Percentiles rank a stretch among this genome's conserved stretches.
These are phyloP conservation scores for Betula pendula DNA, from an alignment of 306 rosid species.

Conservation along the genomic window DNA sequence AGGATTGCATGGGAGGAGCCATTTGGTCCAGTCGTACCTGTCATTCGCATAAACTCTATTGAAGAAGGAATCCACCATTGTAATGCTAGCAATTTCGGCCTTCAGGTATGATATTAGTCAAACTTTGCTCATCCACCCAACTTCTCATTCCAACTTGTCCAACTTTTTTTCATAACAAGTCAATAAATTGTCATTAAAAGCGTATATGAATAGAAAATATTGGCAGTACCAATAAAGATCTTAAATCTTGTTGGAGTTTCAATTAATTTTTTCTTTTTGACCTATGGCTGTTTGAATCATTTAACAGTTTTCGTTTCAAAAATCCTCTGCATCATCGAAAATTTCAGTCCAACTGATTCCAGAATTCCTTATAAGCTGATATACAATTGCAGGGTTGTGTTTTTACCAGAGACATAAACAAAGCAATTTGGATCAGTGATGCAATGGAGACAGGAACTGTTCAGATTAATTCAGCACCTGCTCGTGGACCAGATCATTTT, in stretches of 20 bases:
- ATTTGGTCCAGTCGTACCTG: slow-evolving; percentile 91
- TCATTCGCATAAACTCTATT: slow-evolving; percentile 70
- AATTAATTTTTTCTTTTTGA: no score
- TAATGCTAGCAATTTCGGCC: slow-evolving; percentile 98
- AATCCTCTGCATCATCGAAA: not conserved
- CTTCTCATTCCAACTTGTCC: not conserved
- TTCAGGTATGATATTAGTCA: slow-evolving; percentile 56
- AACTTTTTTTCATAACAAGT: not conserved
- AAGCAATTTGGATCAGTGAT: slow-evolving; percentile 86
- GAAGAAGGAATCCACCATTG: slow-evolving; percentile 99
- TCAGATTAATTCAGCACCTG: slow-evolving; percentile 98
- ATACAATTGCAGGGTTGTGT: slow-evolving; percentile 71
- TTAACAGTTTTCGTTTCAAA: no score
- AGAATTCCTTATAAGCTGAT: not conserved
- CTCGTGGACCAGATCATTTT: slow-evolving; percentile 98
- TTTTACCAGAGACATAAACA: slow-evolving; percentile 90
- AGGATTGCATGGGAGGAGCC: slow-evolving; percentile 99
- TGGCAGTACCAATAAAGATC: no score
- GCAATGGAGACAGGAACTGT: slow-evolving; percentile 98
- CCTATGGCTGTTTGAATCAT: no score
- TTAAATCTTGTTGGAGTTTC: not conserved
- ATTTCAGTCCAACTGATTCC: not conserved
- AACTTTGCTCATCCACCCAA: not conserved
- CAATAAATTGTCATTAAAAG: no score
- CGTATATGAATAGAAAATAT: no score